Conservation (phyloP, 139 green algal genomes). For the Gonium pectorale region DNA sequence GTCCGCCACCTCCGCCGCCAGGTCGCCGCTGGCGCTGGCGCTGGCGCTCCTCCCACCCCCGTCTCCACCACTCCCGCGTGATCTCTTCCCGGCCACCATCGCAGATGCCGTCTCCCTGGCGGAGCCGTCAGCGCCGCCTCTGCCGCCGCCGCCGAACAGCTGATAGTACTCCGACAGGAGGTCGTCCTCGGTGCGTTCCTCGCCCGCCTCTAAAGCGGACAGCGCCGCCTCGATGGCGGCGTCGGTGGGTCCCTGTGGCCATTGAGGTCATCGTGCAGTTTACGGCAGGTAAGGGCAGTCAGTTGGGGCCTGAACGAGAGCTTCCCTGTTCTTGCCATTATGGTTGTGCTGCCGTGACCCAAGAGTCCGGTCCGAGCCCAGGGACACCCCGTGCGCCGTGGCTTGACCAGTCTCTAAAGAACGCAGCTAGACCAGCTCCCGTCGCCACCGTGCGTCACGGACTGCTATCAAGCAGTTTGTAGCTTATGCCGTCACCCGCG, state of each 20-base stretch:
- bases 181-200: neutral
- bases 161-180: conserved; percentile 14
- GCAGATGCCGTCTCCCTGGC: neutral
- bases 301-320: too few species aligned
- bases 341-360: too few species aligned
- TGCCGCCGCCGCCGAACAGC: conserved; percentile 9
- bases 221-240: conserved; percentile 8
- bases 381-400: too few species aligned
- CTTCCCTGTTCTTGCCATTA: too few species aligned
- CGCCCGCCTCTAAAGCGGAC: neutral
- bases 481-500: too few species aligned
- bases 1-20: conserved; percentile 31
- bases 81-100: neutral
- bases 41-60: neutral
- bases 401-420: too few species aligned
- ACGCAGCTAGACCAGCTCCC: too few species aligned
- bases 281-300: too few species aligned
- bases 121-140: neutral
- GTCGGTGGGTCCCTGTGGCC: conserved; percentile 27
- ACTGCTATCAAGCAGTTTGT: too few species aligned
- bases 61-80: neutral
- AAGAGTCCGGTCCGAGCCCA: too few species aligned
- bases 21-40: neutral
- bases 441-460: too few species aligned
- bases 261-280: too few species aligned